Base-by-base conservation (phyloP, 805 yeast species). In the Kazachstania kunashirensis region DNA sequence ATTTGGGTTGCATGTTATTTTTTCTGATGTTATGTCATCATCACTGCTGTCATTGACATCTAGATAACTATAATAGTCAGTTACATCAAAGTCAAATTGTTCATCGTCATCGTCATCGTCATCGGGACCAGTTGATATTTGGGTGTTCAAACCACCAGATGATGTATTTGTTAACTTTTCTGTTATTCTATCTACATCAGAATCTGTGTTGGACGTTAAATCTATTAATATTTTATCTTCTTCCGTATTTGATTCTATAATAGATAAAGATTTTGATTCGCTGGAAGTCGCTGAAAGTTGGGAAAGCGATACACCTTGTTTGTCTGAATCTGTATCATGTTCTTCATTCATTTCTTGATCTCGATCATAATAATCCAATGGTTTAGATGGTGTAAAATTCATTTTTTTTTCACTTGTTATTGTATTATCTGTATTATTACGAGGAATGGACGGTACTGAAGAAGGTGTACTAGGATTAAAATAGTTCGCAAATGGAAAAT, bases 341-440 rank as follows among this genome's bases (percentile, higher is more conserved):
- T 16, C 21, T 28, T 15, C 15, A 10, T 12, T 4, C 10, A 11
- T 3, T 28, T 17, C 4, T 17, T 16, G n/a, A 10, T 17, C 11
- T 17, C 13, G 6, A 6, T 28, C 17, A 23, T 36, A 33, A 21
- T 21, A 28, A 8, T 38, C 43, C 14, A 55, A 36, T 3, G 59
- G 52, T 38, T 54, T 56, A 8, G 60, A 55, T n/a, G 47, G 35
- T 4, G 51, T 40, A 29, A 54, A 50, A 38, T 55, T 50, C 2
- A 52, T 44, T 23, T 41, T 48, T 19, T 34, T 35, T 15, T 28
- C 27, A 15, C 23, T 18, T 10, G 24, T 19, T n/a, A 21, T 16
- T 7, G 21, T 11, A 15, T 13, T 23, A 9, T 31, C 15, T 4
- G 7, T 16, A 16, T 13, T 10, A 33, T 26, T 19, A 7, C 14